A percentile compares a stretch with the other conserved stretches of the same genome.
phyloP scores from a whole-genome alignment of 2,329 filamentous ascomycete genomes.

The Ophiostoma novo-ulmi region DNA sequence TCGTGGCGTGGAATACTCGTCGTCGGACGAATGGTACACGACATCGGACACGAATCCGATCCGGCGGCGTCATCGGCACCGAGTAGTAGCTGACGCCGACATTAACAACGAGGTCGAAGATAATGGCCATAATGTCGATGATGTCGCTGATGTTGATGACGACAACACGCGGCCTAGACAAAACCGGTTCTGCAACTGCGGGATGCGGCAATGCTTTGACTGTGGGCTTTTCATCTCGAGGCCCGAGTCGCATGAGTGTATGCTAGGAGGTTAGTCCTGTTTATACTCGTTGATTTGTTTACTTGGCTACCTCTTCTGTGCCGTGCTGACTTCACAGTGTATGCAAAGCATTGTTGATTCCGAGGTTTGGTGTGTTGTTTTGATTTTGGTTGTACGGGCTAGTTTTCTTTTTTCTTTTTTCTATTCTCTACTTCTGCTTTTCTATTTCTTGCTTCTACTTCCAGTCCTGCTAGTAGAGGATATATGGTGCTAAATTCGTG shows the following conservation, averaged over 20 bases:
- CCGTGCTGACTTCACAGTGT: neutral
- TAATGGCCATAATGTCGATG: neutral
- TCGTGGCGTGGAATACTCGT: neutral
- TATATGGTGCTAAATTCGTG: neutral
- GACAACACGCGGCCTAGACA: neutral
- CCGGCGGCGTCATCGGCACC: conserved; percentile 54
- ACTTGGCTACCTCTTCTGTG: neutral
- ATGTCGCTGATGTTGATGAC: neutral
- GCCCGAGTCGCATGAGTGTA: conserved; percentile 19
- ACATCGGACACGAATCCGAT: conserved; percentile 39
- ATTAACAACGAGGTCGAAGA: neutral
- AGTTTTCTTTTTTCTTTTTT: neutral
- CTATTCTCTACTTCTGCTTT: neutral
- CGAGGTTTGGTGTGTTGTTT: too few relatives aligned
- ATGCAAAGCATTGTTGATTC: neutral
- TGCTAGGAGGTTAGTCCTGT: neutral
- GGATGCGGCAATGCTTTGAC: conserved; percentile 23
- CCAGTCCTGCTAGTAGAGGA: neutral
- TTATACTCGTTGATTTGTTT: neutral
- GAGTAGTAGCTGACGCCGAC: conserved; percentile 36
- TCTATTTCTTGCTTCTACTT: neutral
- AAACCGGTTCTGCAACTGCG: conserved; percentile 17
- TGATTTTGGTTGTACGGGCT: neutral
- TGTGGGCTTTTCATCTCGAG: conserved; percentile 22
- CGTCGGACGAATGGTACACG: conserved; percentile 21